Evolutionary conservation across 2,329 filamentous ascomycete species (phyloP).

Genomic region (Nemania abortiva): DNA sequence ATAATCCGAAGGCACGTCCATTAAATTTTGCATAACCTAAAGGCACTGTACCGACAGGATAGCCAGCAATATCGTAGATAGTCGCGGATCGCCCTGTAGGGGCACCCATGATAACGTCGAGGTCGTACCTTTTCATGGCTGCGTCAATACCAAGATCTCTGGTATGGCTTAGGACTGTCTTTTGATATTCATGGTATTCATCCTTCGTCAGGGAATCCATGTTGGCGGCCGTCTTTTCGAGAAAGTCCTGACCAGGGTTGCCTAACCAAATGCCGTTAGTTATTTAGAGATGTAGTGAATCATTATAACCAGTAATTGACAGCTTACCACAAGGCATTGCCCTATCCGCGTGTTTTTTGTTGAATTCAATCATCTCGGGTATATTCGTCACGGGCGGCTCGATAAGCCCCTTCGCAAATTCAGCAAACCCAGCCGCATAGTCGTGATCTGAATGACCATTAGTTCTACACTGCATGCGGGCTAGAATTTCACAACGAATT

Average conservation of each 20-base stretch:
- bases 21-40: slow-evolving; percentile 11
- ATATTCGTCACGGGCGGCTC: neutral
- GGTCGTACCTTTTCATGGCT: slow-evolving; percentile 1
- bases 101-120: slow-evolving; percentile 11
- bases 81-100: slow-evolving; percentile 7
- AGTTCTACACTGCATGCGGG: neutral
- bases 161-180: neutral
- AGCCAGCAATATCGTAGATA: neutral
- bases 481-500: neutral
- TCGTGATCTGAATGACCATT: neutral
- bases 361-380: neutral
- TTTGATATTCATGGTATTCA: slow-evolving; percentile 1
- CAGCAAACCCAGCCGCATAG: slow-evolving; percentile 1
- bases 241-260: slow-evolving; percentile 1
- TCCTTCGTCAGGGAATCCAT: neutral
- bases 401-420: neutral
- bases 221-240: neutral
- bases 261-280: neutral
- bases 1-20: neutral
- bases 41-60: slow-evolving; percentile 7
- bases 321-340: neutral
- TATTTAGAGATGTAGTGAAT: neutral
- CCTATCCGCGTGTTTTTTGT: neutral
- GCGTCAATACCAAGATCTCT: slow-evolving; percentile 3
- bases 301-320: neutral